Conservation (phyloP, 768 basidiomycete species). For the Suillus subluteus region DNA sequence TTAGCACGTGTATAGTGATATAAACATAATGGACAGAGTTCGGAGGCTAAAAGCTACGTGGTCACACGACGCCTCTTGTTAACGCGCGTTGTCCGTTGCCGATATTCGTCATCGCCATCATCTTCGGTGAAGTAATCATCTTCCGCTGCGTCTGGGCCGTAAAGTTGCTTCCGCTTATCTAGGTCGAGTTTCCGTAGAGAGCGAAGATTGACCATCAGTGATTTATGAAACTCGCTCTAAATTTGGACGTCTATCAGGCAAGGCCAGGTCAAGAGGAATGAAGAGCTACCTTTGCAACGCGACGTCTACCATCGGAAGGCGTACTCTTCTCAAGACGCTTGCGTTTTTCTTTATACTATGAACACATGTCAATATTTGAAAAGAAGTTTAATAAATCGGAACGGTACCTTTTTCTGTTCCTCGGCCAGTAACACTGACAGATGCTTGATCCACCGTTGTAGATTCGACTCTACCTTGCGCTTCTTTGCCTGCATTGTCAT, state of each 20-base stretch:
- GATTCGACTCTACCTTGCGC: constrained; percentile 45
- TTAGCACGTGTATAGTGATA: constrained; percentile 7
- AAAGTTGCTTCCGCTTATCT: constrained; percentile 49
- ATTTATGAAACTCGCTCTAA: constrained; percentile 73
- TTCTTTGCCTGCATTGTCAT: constrained; percentile 38
- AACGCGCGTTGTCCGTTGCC: constrained; percentile 33
- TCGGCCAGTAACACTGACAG: constrained; percentile 59
- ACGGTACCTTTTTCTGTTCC: constrained; percentile 70
- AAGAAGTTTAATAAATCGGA: constrained; percentile 7
- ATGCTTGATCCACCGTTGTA: constrained; percentile 73
- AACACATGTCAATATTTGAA: not conserved
- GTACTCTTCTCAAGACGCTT: constrained; percentile 51
- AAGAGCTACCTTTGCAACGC: constrained; percentile 57
- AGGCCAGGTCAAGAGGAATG: not conserved
- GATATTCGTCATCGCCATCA: constrained; percentile 36
- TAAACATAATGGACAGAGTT: constrained; percentile 10
- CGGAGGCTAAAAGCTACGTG: constrained; percentile 13
- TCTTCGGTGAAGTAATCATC: constrained; percentile 39
- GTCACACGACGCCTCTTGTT: constrained; percentile 35
- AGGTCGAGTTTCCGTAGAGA: constrained; percentile 63
- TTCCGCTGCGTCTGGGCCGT: constrained; percentile 43
- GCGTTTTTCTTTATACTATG: constrained; percentile 67
- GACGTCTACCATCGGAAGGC: constrained; percentile 49
- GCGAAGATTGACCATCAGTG: constrained; percentile 58
- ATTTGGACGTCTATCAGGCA: constrained; percentile 9